Conservation (phyloP, 2,329 filamentous ascomycete species). For the Talaromyces sp. region DNA sequence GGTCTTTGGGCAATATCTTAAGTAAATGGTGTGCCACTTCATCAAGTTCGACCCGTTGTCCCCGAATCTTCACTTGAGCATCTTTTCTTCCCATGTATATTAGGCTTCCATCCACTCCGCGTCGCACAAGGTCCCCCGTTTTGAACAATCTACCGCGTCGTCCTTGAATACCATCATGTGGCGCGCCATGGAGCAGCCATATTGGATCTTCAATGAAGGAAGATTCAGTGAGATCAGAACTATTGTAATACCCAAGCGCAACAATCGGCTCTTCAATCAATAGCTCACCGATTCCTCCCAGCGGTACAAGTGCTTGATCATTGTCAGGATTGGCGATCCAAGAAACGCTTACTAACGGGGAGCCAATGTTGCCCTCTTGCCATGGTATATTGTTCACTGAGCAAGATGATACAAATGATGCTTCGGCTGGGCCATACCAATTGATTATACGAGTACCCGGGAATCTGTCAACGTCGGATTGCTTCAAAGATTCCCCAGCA, state of each 20-base stretch:
- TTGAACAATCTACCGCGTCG: conserved; percentile 34
- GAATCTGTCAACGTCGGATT: conserved; percentile 28
- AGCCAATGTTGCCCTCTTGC: background rate
- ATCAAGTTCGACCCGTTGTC: conserved; percentile 29
- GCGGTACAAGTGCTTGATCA: conserved; percentile 16
- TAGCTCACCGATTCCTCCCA: conserved; percentile 38
- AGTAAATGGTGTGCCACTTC: conserved; percentile 22
- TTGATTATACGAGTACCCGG: conserved; percentile 15
- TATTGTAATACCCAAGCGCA: conserved; percentile 22
- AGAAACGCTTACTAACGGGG: background rate
- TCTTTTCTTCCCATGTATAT: conserved; percentile 28
- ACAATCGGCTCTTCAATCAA: conserved; percentile 33
- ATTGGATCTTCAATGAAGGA: conserved; percentile 30
- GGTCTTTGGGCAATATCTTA: background rate
- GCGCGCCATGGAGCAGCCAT: conserved; percentile 29
- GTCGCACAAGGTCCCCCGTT: conserved; percentile 30
- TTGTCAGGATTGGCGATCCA: conserved; percentile 6
- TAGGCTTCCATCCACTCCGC: conserved; percentile 22
- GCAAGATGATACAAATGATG: background rate
- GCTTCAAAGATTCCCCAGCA: background rate
- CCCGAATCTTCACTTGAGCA: conserved; percentile 28
- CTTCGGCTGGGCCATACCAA: conserved; percentile 9
- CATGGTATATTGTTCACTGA: conserved; percentile 10
- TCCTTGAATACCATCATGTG: conserved; percentile 35
- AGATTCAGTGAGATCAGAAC: conserved; percentile 17